Evolutionary conservation across 2,329 filamentous ascomycete genomes (phyloP).

Genomic region (Phoma sp.): DNA sequence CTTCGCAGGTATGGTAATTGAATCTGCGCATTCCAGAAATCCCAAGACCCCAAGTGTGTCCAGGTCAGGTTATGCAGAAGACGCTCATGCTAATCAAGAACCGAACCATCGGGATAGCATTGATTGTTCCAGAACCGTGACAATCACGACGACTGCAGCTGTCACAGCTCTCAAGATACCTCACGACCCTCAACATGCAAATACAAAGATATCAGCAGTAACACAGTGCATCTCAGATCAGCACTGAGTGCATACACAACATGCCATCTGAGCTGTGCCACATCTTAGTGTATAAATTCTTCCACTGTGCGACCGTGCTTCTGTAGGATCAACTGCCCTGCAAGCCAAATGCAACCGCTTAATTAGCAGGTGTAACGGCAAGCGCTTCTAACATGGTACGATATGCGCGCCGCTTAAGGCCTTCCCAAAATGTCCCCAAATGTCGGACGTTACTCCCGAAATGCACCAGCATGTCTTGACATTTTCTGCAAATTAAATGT

Average conservation of each 20-base stretch:
- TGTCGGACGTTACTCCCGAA: not conserved
- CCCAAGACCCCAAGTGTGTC: not conserved
- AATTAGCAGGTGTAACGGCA: not conserved
- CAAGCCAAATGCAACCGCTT: not conserved
- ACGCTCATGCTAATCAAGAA: too few relatives aligned
- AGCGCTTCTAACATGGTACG: not conserved
- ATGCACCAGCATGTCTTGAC: not conserved
- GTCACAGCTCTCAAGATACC: too few relatives aligned
- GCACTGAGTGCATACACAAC: not conserved
- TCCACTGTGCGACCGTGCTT: not conserved
- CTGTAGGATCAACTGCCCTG: slow-evolving; percentile 4
- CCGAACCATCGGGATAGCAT: too few relatives aligned
- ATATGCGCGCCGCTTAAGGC: not conserved
- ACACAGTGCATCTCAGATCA: not conserved
- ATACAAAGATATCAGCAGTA: too few relatives aligned
- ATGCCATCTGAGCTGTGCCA: slow-evolving; percentile 2
- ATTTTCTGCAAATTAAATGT: not conserved
- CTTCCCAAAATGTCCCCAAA: not conserved
- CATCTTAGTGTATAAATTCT: not conserved
- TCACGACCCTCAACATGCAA: too few relatives aligned
- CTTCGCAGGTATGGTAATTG: not conserved
- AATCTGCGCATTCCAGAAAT: not conserved
- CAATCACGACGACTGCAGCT: too few relatives aligned
- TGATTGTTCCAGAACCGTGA: too few relatives aligned
- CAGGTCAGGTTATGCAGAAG: not conserved